Base-by-base conservation (phyloP, 2,329 filamentous ascomycete species). In the Ambrosiella xylebori region DNA sequence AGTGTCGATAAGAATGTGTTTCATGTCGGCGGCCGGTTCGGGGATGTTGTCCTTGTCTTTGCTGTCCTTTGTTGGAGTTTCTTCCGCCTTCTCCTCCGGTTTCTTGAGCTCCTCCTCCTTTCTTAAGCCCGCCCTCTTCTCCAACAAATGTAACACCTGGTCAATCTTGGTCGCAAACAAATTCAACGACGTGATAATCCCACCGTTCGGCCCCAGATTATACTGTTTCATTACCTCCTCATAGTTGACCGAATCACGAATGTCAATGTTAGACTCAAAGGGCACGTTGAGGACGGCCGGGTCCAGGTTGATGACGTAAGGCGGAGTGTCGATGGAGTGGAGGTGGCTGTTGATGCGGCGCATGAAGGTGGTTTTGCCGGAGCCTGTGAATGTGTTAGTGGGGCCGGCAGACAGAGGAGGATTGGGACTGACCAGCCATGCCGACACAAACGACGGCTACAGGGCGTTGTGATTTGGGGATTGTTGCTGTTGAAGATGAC, bases 211-310 rank as follows among this genome's bases (percentile, higher is more conserved):
- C 0, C 93, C 93, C 0, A 98, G 80, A 67, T 96, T 96, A 71
- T 96, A 97, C 72, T 97, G 90, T 72, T 91, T 94, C 94, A 98
- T 98, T 63, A 98, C 93, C 71, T 98, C 91, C 70, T 95, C 93
- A 76, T 98, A 98, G 78, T 98, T 96, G 69, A 98, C 91, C 35
- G 87, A 93, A 72, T 98, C 93, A 66, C 94, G 88, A 65, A 98
- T 98, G 71, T 98, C 93, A 72, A 98, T 97, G 71, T 98, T 98
- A 70, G 86, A 83, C 64, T 95, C 91, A 68, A 96, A 98, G 2
- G 94, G 93, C 6, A 96, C 86, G 64, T 85, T 88, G 66, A 90
- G 80, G 7, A 98, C 93, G 45, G 94, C 93, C 1, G 93, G 93
- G 68, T 98, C 93, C 62, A 98, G 85, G 71, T 98, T 98, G 68